Evolutionary conservation across 345 rosid genomes (phyloP).

Genomic region (Pistacia integerrima): DNA sequence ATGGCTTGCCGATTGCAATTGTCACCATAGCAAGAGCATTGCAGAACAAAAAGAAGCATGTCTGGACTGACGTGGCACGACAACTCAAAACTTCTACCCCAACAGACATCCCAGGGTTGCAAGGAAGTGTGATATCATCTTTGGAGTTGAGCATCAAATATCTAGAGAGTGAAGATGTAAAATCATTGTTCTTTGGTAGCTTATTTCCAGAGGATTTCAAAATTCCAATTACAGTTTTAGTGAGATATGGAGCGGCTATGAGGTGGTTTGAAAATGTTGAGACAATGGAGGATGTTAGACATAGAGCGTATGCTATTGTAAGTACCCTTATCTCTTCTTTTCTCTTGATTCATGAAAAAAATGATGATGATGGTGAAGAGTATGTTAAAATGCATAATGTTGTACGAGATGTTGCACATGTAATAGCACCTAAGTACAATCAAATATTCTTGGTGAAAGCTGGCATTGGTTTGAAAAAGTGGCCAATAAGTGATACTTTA

Average conservation of each 20-base stretch:
- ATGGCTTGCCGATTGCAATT: background rate
- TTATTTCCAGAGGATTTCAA: background rate
- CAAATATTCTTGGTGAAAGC: too few species aligned
- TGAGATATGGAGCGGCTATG: too few species aligned
- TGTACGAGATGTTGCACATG: too few species aligned
- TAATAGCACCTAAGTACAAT: too few species aligned
- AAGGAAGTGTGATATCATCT: background rate
- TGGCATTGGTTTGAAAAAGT: too few species aligned
- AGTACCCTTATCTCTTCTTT: background rate
- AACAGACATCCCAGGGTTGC: background rate
- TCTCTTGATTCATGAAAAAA: background rate
- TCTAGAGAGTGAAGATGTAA: background rate
- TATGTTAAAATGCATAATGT: too few species aligned
- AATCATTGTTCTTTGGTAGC: background rate
- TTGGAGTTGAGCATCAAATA: background rate
- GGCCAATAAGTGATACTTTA: background rate
- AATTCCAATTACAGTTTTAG: too few species aligned
- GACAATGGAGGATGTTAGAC: too few species aligned
- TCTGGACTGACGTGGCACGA: background rate
- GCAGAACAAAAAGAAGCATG: background rate
- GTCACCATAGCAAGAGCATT: background rate
- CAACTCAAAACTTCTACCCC: background rate
- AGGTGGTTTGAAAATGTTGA: too few species aligned
- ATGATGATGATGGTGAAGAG: too few species aligned
- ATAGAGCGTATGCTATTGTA: background rate